These are phyloP conservation scores for Lipomyces sp. DNA, from an alignment of 805 yeast genomes.

Conservation along the genomic window DNA sequence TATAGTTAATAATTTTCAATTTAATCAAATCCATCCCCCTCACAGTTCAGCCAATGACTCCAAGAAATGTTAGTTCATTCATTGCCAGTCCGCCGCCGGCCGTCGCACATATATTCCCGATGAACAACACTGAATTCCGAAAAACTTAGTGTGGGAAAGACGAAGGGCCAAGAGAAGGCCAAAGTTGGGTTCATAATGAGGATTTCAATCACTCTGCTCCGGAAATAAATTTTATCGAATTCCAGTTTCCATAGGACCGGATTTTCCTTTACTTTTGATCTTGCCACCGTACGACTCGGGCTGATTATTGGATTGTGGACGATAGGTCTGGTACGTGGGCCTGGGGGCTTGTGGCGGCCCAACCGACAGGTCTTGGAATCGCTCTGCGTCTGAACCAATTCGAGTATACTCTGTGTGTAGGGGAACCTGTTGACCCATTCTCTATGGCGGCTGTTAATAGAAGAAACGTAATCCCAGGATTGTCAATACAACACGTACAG, in stretches of 20 bases:
- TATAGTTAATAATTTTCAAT: too few relatives aligned
- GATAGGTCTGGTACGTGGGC: not conserved
- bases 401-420: conserved; percentile 13
- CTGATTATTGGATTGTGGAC: not conserved
- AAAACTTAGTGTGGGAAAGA: too few relatives aligned
- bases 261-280: conserved; percentile 4
- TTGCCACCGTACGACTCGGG: conserved; percentile 6
- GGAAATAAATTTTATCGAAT: conserved; percentile 7
- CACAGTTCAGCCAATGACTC: too few relatives aligned
- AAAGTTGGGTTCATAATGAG: too few relatives aligned
- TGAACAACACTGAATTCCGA: too few relatives aligned
- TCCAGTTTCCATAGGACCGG: conserved; percentile 26
- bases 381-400: not conserved
- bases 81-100: too few relatives aligned
- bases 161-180: too few relatives aligned
- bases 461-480: not conserved
- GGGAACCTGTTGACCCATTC: conserved; percentile 18
- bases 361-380: not conserved
- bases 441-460: conserved; percentile 3
- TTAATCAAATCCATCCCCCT: too few relatives aligned
- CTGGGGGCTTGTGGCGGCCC: conserved; percentile 13
- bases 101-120: too few relatives aligned
- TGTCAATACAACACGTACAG: conserved; percentile 16
- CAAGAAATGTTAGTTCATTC: too few relatives aligned
- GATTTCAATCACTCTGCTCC: too few relatives aligned